Percentiles rank a stretch among this genome's conserved stretches.
These are phyloP conservation scores for Claviceps pazoutovae DNA, from an alignment of 2,329 filamentous ascomycete genomes.

Conservation along the genomic window DNA sequence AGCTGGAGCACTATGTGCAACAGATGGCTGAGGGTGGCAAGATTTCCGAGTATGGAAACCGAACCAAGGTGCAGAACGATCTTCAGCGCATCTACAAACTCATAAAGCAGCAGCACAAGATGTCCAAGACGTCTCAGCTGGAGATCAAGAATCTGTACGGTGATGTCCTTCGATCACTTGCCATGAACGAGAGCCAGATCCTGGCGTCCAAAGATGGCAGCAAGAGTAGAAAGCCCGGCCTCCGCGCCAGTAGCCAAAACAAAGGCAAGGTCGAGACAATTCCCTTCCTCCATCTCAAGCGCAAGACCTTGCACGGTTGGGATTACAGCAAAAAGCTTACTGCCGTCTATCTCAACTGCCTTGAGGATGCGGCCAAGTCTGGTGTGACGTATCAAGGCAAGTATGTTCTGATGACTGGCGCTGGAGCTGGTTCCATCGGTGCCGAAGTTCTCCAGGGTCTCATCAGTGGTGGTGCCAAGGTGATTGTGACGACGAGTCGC, in stretches of 20 bases:
- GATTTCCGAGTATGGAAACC: conserved; percentile 96
- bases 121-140: conserved; percentile 88
- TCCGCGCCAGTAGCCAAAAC: conserved; percentile 40
- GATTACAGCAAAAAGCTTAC: conserved; percentile 99
- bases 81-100: conserved; percentile 92
- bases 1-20: conserved; percentile 94
- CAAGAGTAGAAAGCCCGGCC: conserved; percentile 41
- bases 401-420: conserved; percentile 95
- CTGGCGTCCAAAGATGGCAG: conserved; percentile 67
- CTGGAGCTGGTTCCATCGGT: conserved; percentile 92
- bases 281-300: conserved; percentile 92
- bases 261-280: conserved; percentile 96
- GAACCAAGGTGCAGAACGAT: conserved; percentile 95
- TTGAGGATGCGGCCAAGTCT: conserved; percentile 74
- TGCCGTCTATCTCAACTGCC: conserved; percentile 76
- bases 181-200: conserved; percentile 97
- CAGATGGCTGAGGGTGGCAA: conserved; percentile 98
- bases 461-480: conserved; percentile 92
- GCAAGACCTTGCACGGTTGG: conserved; percentile 87
- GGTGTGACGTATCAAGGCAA: conserved; percentile 91
- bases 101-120: conserved; percentile 95
- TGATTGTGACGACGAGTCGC: conserved; percentile 88
- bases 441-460: conserved; percentile 92
- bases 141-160: conserved; percentile 93
- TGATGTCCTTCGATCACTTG: conserved; percentile 83